Evolutionary conservation across 352 stramenopile species (phyloP).

Genomic region (Phytophthora agathidicida): DNA sequence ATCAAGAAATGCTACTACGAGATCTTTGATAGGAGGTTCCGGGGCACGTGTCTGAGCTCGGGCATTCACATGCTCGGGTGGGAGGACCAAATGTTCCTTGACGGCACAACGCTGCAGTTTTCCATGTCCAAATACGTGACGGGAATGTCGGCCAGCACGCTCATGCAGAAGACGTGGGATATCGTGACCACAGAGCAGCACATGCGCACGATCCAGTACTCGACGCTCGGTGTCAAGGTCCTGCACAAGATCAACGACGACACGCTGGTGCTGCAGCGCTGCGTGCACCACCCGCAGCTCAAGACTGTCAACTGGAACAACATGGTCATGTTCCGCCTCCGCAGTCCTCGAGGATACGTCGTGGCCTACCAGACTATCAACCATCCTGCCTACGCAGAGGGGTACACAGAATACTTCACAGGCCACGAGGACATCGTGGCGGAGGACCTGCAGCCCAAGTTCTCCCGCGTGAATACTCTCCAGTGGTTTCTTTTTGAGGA

Average conservation of each 20-base stretch:
- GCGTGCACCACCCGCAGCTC: constrained; percentile 55
- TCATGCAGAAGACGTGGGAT: constrained; percentile 58
- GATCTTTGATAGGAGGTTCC: constrained; percentile 48
- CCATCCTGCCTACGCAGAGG: constrained; percentile 40
- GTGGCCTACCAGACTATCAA: constrained; percentile 56
- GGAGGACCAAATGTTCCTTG: constrained; percentile 58
- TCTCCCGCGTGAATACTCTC: constrained; percentile 50
- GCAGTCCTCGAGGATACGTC: constrained; percentile 44
- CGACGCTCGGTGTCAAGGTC: constrained; percentile 51
- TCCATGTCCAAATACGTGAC: constrained; percentile 41
- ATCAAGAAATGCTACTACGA: constrained; percentile 60
- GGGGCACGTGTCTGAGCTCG: constrained; percentile 46
- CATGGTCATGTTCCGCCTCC: constrained; percentile 59
- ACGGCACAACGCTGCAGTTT: constrained; percentile 55
- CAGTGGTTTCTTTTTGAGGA: constrained; percentile 52
- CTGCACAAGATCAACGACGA: constrained; percentile 60
- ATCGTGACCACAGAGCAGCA: constrained; percentile 58
- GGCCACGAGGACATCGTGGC: constrained; percentile 35
- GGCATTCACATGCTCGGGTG: constrained; percentile 51
- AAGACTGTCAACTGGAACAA: constrained; percentile 56
- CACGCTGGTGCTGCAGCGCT: constrained; percentile 47
- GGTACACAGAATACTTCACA: constrained; percentile 43
- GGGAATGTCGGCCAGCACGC: constrained; percentile 34
- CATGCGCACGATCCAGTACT: constrained; percentile 60
- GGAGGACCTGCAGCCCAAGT: constrained; percentile 36